Percentiles rank a stretch among this genome's conserved stretches.
phyloP scores from a whole-genome alignment of 495 filamentous ascomycete species.

The Aspergillus ostianus region DNA sequence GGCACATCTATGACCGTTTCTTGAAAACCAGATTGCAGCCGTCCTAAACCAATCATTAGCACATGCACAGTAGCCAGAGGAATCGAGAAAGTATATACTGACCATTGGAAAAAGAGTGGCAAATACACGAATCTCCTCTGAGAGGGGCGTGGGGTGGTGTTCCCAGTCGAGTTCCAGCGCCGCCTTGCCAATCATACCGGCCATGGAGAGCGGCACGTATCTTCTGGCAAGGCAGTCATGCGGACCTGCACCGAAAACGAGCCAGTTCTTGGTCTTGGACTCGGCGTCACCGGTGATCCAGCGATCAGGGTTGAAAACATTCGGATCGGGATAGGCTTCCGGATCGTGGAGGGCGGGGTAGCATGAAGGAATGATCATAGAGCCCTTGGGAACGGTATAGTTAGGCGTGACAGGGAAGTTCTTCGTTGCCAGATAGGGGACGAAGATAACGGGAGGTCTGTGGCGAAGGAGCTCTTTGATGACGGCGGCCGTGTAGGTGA shows the following conservation, averaged over 20 bases:
- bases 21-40: slow-evolving; percentile 67
- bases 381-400: slow-evolving; percentile 84
- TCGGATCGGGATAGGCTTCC: slow-evolving; percentile 80
- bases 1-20: slow-evolving; percentile 24
- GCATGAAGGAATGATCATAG: slow-evolving; percentile 86
- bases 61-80: neutral
- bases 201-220: slow-evolving; percentile 83
- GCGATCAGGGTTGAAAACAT: slow-evolving; percentile 77
- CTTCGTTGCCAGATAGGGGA: slow-evolving; percentile 91
- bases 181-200: slow-evolving; percentile 84
- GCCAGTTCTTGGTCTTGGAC: slow-evolving; percentile 88
- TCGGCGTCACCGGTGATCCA: slow-evolving; percentile 90
- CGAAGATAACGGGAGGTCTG: slow-evolving; percentile 90
- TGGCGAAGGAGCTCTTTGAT: slow-evolving; percentile 91
- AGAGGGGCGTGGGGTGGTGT: slow-evolving; percentile 71
- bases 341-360: slow-evolving; percentile 88
- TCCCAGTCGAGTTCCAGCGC: slow-evolving; percentile 79
- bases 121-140: slow-evolving; percentile 93
- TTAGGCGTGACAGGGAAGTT: slow-evolving; percentile 77
- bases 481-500: slow-evolving; percentile 84
- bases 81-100: slow-evolving; percentile 38
- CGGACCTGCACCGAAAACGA: slow-evolving; percentile 89
- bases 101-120: slow-evolving; percentile 94
- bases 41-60: slow-evolving; percentile 24
- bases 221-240: slow-evolving; percentile 91